A percentile compares a stretch with the other conserved stretches of the same genome.
phyloP scores from a whole-genome alignment of 495 filamentous ascomycete genomes.

The Talaromyces liani region DNA sequence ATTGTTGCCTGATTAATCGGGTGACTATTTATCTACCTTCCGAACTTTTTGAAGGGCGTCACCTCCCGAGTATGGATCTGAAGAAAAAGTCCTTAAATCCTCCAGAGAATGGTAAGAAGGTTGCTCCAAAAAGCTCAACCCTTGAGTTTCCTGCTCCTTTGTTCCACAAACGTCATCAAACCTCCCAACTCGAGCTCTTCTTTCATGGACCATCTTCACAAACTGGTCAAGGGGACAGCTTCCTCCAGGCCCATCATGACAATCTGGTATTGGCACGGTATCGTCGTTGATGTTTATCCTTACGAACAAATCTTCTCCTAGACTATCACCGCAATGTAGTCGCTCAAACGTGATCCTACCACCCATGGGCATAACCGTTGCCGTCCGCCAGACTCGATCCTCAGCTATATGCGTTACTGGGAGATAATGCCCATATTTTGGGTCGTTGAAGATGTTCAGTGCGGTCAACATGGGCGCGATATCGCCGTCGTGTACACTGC shows the following conservation, averaged over 20 bases:
- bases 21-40: not conserved
- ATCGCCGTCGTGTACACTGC: conserved; percentile 53
- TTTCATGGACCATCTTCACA: conserved; percentile 27
- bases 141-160: conserved; percentile 16
- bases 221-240: conserved; percentile 46
- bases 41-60: not conserved
- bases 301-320: conserved; percentile 27
- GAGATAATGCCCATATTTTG: conserved; percentile 27
- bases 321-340: conserved; percentile 26
- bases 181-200: conserved; percentile 20
- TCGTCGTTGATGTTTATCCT: conserved; percentile 53
- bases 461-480: conserved; percentile 49
- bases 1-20: not conserved
- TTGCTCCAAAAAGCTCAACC: conserved; percentile 24
- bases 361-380: conserved; percentile 51
- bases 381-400: conserved; percentile 45
- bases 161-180: conserved; percentile 26
- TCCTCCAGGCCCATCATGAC: conserved; percentile 41
- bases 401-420: conserved; percentile 33
- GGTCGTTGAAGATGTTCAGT: conserved; percentile 43
- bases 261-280: conserved; percentile 44
- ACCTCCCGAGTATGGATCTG: not conserved
- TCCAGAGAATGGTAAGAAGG: not conserved
- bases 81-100: not conserved
- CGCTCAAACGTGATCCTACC: conserved; percentile 50